A percentile compares a stretch with the other conserved stretches of the same genome.
Conservation (phyloP, 164 flowering plant genomes). For the Echeveria elegans region DNA sequence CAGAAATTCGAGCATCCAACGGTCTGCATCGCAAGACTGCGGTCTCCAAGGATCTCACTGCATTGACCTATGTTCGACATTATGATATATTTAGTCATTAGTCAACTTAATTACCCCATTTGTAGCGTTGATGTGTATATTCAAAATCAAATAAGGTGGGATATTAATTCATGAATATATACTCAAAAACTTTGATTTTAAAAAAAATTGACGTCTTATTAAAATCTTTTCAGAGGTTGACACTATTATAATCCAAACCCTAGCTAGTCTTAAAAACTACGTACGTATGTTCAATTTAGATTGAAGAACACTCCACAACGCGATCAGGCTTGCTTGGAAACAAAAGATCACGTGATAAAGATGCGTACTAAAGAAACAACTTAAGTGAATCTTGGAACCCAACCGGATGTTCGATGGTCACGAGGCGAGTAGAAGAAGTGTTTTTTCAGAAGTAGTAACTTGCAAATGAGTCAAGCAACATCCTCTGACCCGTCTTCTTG, state of each 20-base stretch:
- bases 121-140: too few relatives aligned
- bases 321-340: background rate
- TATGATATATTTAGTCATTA: background rate
- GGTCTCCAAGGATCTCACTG: too few relatives aligned
- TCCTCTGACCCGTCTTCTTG: background rate
- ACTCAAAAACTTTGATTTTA: too few relatives aligned
- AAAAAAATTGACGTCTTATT: too few relatives aligned
- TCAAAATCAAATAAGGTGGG: too few relatives aligned
- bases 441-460: background rate
- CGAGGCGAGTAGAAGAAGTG: background rate
- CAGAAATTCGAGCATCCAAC: too few relatives aligned
- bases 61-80: background rate
- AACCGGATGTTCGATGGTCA: background rate
- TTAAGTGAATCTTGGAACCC: background rate
- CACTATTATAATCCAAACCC: background rate
- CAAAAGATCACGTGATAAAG: background rate
- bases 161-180: too few relatives aligned
- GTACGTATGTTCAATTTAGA: background rate
- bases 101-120: too few relatives aligned
- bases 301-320: background rate
- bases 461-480: slow-evolving; percentile 4
- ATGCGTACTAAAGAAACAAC: background rate
- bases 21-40: background rate
- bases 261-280: background rate
- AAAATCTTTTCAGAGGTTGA: too few relatives aligned